A percentile compares a stretch with the other conserved stretches of the same genome.
These are phyloP conservation scores for Beta macrorhiza DNA, from an alignment of 179 eudicot genomes.

Conservation along the genomic window DNA sequence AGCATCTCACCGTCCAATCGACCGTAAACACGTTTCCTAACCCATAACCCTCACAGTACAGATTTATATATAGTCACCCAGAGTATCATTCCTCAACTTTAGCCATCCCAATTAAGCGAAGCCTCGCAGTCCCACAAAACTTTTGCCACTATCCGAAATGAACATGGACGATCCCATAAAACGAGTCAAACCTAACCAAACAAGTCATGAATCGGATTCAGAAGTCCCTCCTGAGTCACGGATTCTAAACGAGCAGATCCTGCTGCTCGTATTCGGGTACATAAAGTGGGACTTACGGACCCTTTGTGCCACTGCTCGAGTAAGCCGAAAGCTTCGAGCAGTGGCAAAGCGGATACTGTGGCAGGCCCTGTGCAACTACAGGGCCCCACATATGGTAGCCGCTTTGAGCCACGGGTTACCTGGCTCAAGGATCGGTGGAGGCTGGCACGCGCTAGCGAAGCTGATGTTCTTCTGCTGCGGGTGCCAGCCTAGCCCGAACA, in stretches of 20 bases:
- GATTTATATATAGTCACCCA: background rate
- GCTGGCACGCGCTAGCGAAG: slow-evolving; percentile 80
- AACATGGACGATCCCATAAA: background rate
- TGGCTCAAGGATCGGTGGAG: slow-evolving; percentile 51
- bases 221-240: slow-evolving; percentile 20
- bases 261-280: slow-evolving; percentile 45
- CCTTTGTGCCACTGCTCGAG: slow-evolving; percentile 53
- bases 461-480: slow-evolving; percentile 75
- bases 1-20: slow-evolving; percentile 16
- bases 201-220: slow-evolving; percentile 21
- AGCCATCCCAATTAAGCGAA: background rate
- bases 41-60: background rate
- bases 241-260: slow-evolving; percentile 48
- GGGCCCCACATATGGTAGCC: slow-evolving; percentile 57
- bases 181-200: slow-evolving; percentile 23
- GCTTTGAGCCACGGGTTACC: slow-evolving; percentile 43
- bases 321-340: slow-evolving; percentile 60
- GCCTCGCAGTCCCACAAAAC: background rate
- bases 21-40: slow-evolving; percentile 6
- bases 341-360: slow-evolving; percentile 62
- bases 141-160: background rate
- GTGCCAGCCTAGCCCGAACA: slow-evolving; percentile 47
- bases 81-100: background rate
- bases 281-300: slow-evolving; percentile 63
- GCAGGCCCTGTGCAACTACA: slow-evolving; percentile 53